Base-by-base conservation (phyloP, 2,329 filamentous ascomycete species). In the Grosmannia serpens region DNA sequence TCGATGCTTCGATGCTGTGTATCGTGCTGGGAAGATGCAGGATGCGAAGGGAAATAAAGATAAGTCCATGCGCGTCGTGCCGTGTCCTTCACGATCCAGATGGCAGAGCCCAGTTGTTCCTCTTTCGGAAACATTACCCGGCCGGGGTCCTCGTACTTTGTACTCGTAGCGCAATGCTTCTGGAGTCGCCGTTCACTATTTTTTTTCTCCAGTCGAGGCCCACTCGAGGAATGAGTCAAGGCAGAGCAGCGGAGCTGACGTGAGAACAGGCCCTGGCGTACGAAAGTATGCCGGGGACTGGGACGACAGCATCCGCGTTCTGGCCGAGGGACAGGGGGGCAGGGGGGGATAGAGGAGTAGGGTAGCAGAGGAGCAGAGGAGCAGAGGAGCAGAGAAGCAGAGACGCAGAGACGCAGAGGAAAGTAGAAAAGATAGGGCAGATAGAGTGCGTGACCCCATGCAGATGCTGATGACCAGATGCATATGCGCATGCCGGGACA, bases 91-190 rank as follows among this genome's bases (percentile, higher is more conserved):
- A 24, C n/a, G 46, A 49, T 49, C 46, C 24, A 13, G 46, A 46
- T 38, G 35, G 35, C 33, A 15, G n/a, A 27, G 22, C 22, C 13
- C 24, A 4, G 22, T 31, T 58, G 55, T 61, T 61, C 60, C 60
- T 31, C 38, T 58, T 61, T 60, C 56, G 60, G 60, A 58, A 61
- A 24, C 56, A 61, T 60, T 61, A 60, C 60, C 60, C 58, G 49
- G 53, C 51, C 50, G 44, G 50, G 20, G 29, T 26, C 24, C 8
- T 35, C 26, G n/a, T 24, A 47, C 44, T 47, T 22, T 24, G 13
- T 38, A 38, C n/a, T 22, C 13, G 13, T 38, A 38, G 35, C 35
- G 35, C 13, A 38, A 38, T 38, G 9, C 35, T 38, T 38, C 35
- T 38, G 35, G 35, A 22, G 10, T 13, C 10, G 46, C 26, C 22